Conservation (phyloP, 768 basidiomycete species). For the Xanthoconium stramineum region DNA sequence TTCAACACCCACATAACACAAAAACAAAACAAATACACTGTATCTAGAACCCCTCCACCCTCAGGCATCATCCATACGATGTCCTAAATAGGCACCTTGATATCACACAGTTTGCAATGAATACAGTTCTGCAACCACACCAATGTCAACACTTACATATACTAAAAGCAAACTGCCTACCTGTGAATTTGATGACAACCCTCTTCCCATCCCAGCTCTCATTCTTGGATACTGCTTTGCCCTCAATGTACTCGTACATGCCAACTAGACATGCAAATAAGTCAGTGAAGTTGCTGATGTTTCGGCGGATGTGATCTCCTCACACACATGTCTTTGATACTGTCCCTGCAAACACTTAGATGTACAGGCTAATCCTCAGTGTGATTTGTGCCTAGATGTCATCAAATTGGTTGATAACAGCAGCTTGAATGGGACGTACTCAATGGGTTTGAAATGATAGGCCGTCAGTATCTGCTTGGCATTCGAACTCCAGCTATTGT, state of each 20-base stretch:
- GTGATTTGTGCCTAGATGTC: constrained; percentile 93
- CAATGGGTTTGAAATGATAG: constrained; percentile 64
- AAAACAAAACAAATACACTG: constrained; percentile 45
- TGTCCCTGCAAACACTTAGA: constrained; percentile 57
- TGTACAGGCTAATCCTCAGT: constrained; percentile 94
- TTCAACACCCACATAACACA: background rate
- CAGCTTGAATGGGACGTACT: constrained; percentile 83
- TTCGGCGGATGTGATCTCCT: constrained; percentile 70
- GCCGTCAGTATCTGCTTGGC: constrained; percentile 71
- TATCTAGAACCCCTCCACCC: constrained; percentile 98
- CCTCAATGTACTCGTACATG: constrained; percentile 94
- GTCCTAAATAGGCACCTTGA: constrained; percentile 95
- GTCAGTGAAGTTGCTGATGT: constrained; percentile 80
- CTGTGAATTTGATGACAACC: constrained; percentile 95
- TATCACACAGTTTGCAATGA: constrained; percentile 93
- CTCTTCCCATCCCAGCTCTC: constrained; percentile 79
- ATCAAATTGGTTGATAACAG: constrained; percentile 91
- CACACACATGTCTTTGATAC: constrained; percentile 40
- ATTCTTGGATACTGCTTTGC: constrained; percentile 41
- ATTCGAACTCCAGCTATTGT: constrained; percentile 57
- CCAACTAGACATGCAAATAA: constrained; percentile 94
- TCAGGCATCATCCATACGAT: constrained; percentile 98
- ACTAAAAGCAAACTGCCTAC: constrained; percentile 36
- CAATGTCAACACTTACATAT: background rate
- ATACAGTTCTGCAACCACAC: constrained; percentile 66